Base-by-base conservation (phyloP, 2,329 filamentous ascomycete genomes). In the Neofusicoccum sp. region DNA sequence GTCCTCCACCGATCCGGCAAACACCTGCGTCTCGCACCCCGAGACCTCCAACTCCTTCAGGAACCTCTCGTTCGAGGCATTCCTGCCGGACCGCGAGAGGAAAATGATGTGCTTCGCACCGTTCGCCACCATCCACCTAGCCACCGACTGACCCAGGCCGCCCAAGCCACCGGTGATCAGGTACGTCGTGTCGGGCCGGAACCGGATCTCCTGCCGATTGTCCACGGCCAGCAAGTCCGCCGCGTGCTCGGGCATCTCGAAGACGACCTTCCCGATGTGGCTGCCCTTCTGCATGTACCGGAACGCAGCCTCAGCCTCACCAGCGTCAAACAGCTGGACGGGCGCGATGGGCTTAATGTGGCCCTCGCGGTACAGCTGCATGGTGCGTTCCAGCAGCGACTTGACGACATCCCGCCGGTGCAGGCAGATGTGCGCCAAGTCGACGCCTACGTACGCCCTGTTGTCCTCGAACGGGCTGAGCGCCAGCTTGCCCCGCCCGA, bases 261-360 rank as follows among this genome's bases (percentile, higher is more conserved):
- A 64, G 7, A 80, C 74, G 2, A 79, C 67, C 66, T 80, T 80
- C 6, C 79, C 78, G 1, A 75, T 72, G 50, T 79, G 77, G 11
- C 70, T 71, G 0, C 78, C 75, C 8, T 67, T 61, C 16, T 73
- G 72, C 45, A 80, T 71, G 60, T 67, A 69, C 4, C 67, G 50
- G 34, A 79, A 67, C 0, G 74, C 76, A 1, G 66, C 65, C 3
- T 66, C 47, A 6, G 78, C 63, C 0, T 75, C 61, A 5, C 39
- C 11, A 6, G 63, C 66, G 8, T 68, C 66, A 43, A 76, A 74
- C 0, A 34, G 56, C 0, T 67, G 64, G 37, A 71, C 74, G 1
- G 63, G 59, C 2, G 67, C 70, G 22, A 77, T 67, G 0, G 76
- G 72, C 1, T 67, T 61, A 28, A 77, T 67, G 1, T 76, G 72